Base-by-base conservation (phyloP, 331 rosid genomes). In the Rhamnella rubrinervis region DNA sequence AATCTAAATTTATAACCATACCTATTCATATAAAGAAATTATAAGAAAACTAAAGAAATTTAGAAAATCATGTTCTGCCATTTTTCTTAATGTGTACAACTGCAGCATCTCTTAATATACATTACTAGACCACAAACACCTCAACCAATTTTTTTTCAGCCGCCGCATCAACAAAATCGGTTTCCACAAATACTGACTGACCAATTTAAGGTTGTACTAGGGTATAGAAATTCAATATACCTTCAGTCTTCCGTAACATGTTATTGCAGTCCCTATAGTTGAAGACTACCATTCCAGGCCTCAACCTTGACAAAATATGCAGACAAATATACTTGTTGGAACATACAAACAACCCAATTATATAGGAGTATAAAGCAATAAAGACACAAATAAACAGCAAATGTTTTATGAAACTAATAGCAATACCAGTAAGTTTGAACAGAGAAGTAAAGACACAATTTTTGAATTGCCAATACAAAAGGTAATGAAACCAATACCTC, bases 211-310 rank as follows among this genome's bases (percentile, higher is more conserved):
- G 52, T 63, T 63, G 37, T 70, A 61, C 37, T 31, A 67, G n/a
- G 51, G 59, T 28, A 46, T 47, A 46, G 66, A 73, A 28, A 65
- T 59, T 39, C 60, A 63, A 12, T 49, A 68, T 83, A 95, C 99
- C 97, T 95, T 95, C 99, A 73, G 97, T 95, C 81, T 91, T 91
- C 31, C 84, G 89, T 67, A 84, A 74, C 49, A 67, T 77, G 84
- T 81, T 86, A 85, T 83, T 83, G 80, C 82, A 82, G 85, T 91
- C 97, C 76, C 86, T 87, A 74, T 95, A 95, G 85, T 95, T 95
- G 85, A 95, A 95, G 71, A 95, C 80, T 72, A 95, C 99, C 75
- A 88, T 79, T 81, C 90, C 96, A 65, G 82, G 83, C 70, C 77
- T 84, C 80, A 75, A 76, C 87, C 99, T 95, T 73, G 59, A 81